A percentile compares a stretch with the other conserved stretches of the same genome.
These are phyloP conservation scores for Lagenidium giganteum DNA, from an alignment of 352 stramenopile genomes.

Conservation along the genomic window DNA sequence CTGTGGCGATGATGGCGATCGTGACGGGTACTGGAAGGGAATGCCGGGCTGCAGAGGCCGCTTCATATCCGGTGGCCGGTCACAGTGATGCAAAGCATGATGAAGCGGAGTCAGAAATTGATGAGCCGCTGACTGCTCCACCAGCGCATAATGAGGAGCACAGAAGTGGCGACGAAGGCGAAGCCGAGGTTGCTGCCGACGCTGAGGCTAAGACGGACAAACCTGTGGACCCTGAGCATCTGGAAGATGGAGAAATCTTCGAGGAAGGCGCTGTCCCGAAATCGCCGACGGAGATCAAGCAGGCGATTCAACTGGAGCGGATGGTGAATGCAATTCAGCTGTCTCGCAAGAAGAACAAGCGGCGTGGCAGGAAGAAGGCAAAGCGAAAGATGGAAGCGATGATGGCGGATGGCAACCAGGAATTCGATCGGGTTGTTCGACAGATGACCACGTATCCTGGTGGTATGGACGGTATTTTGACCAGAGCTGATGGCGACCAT, in stretches of 20 bases:
- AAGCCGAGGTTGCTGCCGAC: conserved; percentile 1
- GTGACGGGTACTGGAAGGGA: too few species aligned
- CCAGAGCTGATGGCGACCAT: background rate
- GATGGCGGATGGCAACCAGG: conserved; percentile 14
- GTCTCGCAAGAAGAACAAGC: conserved; percentile 59
- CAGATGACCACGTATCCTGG: background rate
- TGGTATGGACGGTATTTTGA: conserved; percentile 2
- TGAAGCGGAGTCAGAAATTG: conserved; percentile 1
- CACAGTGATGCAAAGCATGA: conserved; percentile 4
- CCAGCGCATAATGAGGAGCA: too few species aligned
- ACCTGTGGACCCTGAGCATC: too few species aligned
- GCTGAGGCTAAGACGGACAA: too few species aligned
- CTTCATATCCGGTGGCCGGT: too few species aligned
- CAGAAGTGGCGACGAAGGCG: background rate
- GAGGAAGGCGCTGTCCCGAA: conserved; percentile 45
- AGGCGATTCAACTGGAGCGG: conserved; percentile 27
- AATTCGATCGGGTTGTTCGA: too few species aligned
- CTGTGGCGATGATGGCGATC: too few species aligned
- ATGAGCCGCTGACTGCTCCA: conserved; percentile 4
- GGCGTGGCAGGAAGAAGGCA: conserved; percentile 67
- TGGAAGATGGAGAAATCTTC: conserved; percentile 75
- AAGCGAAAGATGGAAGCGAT: conserved; percentile 72
- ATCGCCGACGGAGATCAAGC: conserved; percentile 30
- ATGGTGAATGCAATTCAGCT: conserved; percentile 10
- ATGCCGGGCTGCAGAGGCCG: too few species aligned